Evolutionary conservation across 768 basidiomycete species (phyloP), one percentile per base, ranked within the genome.

Genomic region (Tulasnella sp.): DNA sequence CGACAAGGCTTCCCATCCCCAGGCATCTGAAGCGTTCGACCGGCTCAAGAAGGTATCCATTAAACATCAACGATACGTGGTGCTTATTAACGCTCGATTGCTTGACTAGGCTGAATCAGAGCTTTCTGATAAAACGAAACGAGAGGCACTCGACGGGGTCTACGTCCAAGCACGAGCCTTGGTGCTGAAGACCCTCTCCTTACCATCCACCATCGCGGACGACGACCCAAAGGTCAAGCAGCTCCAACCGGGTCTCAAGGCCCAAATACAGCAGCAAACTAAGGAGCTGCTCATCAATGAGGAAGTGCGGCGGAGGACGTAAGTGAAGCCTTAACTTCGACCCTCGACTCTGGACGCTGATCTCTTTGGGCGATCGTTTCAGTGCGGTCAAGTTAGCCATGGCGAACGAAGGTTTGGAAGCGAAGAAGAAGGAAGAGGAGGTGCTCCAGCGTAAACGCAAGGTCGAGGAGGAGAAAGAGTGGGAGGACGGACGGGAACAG

Each of bases 11-110:
- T 83, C 91, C 79, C 93, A 97, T 81, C 84, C 86, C 35, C 87
- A 88, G 77, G 92, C 93, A 67, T 90, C 93, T 77, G 93, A 97
- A 81, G 95, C 95, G 0, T 97, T 97, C 78, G 94, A 96, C 80
- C 78, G 94, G 39, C 84, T 97, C 63, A 97, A 97, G 83, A 96
- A 97, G 87, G 93, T 91, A 67, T 5, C 35, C 12, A 81, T 75
- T 12, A 16, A 63, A 5, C 29, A 22, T 19, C 66, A 7, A 44
- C 37, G 41, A 16, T 22, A 14, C 47, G 17, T n/a, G 7, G 11
- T 12, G 17, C 52, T 52, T 29, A 17, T 16, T 17, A 17, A 22
- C 26, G 2, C 26, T n/a, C 17, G 11, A 52, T 9, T 22, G n/a
- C 40, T 52, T n/a, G 47, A 52, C 7, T 76, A 95, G 92, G 94